Percentiles rank a stretch among this genome's conserved stretches.
Conservation (phyloP, 306 rosid genomes). For the Corylus americana region DNA sequence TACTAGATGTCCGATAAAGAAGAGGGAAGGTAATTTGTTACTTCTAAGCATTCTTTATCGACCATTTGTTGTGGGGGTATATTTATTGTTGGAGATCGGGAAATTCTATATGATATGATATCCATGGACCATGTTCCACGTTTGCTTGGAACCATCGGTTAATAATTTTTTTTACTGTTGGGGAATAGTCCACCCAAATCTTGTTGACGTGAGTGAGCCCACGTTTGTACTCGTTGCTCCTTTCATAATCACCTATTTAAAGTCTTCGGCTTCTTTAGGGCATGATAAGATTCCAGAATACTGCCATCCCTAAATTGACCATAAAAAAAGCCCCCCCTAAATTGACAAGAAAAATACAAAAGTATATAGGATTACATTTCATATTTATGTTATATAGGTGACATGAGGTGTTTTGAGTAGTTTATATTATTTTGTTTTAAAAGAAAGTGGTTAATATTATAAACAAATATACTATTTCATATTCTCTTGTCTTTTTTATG, state of each 20-base stretch:
- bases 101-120: neutral
- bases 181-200: conserved; percentile 21
- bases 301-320: no score
- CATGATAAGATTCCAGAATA: neutral
- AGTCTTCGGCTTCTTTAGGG: neutral
- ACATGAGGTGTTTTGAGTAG: no score
- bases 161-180: neutral
- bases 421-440: no score
- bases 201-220: neutral
- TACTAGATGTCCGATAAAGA: neutral
- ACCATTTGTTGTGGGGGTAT: conserved; percentile 1
- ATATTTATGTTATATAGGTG: no score
- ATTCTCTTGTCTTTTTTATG: no score
- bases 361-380: no score
- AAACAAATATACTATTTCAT: no score
- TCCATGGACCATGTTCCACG: neutral
- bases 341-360: no score
- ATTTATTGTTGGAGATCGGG: neutral
- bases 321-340: no score
- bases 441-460: no score
- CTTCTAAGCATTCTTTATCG: neutral
- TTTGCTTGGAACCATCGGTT: neutral
- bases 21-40: neutral
- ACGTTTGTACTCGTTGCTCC: neutral
- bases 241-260: neutral